Evolutionary conservation across 176 grass and related monocot genomes (phyloP), one percentile per base, ranked within the genome.

Genomic region (Paspalum notatum): DNA sequence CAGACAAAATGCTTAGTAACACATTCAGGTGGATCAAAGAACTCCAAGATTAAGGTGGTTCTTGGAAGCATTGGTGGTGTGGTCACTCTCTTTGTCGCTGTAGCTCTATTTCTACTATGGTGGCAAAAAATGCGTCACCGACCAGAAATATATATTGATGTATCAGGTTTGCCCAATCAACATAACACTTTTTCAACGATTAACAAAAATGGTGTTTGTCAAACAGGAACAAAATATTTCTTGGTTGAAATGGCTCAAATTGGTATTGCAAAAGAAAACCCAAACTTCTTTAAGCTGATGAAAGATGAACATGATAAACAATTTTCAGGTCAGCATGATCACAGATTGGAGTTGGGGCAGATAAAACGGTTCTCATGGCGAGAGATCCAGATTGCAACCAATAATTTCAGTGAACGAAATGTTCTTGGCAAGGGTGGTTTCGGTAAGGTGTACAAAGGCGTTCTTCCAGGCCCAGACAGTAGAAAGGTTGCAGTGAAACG

Each of bases 371-470:
- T 99, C 72, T 76, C 84, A 39, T 99, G 76, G 84, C 25, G 84
- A 27, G 90, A 95, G 57, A 84, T 99, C 43, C 82, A 99, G 83
- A 82, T 93, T 85, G 96, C 96, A 68, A 99, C 96, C 32, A 77
- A 84, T 2, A 44, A 84, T 68, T 99, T 99, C 84, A 88, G 20
- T 69, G 93, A 91, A 66, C 84, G 79, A 59, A 93, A 89, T 75
- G 83, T 99, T 80, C 87, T 99, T 77, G 96, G 96, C 24, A 75
- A 85, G 84, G 96, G 96, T 4, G 96, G 96, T 71, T 99, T 99
- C 15, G 90, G 96, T 52, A 99, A 93, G 71, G 96, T 99, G 32
- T 99, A 91, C 70, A 90, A 86, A 80, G 96, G 96, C 57, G 66
- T 88, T 41, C 88, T 99, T 85, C 52, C 90, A 32, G 92, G 82